Conservation (phyloP, 2,329 filamentous ascomycete genomes). For the Ceratocystiopsis brevicomis region DNA sequence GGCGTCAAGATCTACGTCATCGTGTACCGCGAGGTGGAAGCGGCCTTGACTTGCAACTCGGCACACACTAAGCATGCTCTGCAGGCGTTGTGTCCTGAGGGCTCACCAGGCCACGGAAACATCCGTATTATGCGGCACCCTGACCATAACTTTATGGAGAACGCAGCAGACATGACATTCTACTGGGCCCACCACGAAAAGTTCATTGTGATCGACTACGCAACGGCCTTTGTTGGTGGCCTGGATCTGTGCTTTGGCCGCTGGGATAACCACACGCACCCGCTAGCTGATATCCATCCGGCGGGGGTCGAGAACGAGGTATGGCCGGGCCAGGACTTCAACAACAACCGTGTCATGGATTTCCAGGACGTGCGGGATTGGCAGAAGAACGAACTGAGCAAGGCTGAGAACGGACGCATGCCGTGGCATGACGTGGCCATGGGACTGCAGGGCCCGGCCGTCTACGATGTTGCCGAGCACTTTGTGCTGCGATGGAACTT, state of each 20-base stretch:
- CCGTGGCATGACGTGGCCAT: conserved; percentile 95
- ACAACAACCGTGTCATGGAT: conserved; percentile 93
- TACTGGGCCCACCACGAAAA: conserved; percentile 99
- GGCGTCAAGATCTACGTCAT: conserved; percentile 90
- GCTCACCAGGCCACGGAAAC: conserved; percentile 66
- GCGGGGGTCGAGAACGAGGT: conserved; percentile 64
- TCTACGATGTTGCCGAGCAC: conserved; percentile 89
- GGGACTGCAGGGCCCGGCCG: conserved; percentile 72
- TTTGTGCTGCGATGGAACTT: conserved; percentile 95
- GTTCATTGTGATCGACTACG: conserved; percentile 86
- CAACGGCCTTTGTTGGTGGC: conserved; percentile 79
- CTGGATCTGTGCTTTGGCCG: conserved; percentile 89
- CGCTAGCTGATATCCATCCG: conserved; percentile 73
- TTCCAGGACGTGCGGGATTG: conserved; percentile 82
- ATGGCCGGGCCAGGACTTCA: conserved; percentile 93
- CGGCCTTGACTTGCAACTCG: conserved; percentile 78
- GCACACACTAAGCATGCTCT: conserved; percentile 80
- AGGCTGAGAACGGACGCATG: conserved; percentile 85
- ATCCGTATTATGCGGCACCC: conserved; percentile 81
- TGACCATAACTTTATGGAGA: conserved; percentile 88
- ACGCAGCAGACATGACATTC: conserved; percentile 87
- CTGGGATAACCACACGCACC: conserved; percentile 78
- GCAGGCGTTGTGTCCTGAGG: conserved; percentile 60
- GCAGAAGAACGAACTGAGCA: conserved; percentile 83
- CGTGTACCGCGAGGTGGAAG: conserved; percentile 76